A percentile compares a stretch with the other conserved stretches of the same genome.
Evolutionary conservation across 139 green algal genomes (phyloP).

Genomic region (Tetradesmus lagerheimii): DNA sequence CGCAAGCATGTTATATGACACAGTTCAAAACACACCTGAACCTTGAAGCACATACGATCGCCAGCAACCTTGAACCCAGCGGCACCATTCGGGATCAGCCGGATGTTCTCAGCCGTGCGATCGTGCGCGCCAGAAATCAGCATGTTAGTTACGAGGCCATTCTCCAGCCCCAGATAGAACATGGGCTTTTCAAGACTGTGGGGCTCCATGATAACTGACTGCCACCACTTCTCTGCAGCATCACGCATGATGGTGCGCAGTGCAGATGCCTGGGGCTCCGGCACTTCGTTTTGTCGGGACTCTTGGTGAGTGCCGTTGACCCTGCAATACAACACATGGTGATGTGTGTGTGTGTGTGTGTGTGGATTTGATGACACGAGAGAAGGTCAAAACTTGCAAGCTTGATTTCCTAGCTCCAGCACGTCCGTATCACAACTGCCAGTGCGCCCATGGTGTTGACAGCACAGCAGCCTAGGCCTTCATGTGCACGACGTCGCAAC

Average conservation of each 20-base stretch:
- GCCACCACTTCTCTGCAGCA: background rate
- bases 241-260: background rate
- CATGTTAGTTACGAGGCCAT: background rate
- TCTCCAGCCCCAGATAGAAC: background rate
- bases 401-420: too few species aligned
- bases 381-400: too few species aligned
- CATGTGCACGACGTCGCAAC: too few species aligned
- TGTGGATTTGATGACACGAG: too few species aligned
- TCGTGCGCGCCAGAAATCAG: background rate
- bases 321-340: too few species aligned
- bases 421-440: too few species aligned
- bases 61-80: background rate
- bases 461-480: too few species aligned
- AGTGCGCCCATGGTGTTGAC: too few species aligned
- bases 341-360: too few species aligned
- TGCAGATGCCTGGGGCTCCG: background rate
- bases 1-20: too few species aligned
- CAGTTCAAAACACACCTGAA: background rate
- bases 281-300: background rate
- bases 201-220: background rate
- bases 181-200: background rate
- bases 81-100: background rate
- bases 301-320: background rate
- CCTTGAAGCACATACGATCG: background rate
- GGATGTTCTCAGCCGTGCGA: background rate